Base-by-base conservation (phyloP, 176 grass and related monocot species). In the Bonia amplexicaulis region DNA sequence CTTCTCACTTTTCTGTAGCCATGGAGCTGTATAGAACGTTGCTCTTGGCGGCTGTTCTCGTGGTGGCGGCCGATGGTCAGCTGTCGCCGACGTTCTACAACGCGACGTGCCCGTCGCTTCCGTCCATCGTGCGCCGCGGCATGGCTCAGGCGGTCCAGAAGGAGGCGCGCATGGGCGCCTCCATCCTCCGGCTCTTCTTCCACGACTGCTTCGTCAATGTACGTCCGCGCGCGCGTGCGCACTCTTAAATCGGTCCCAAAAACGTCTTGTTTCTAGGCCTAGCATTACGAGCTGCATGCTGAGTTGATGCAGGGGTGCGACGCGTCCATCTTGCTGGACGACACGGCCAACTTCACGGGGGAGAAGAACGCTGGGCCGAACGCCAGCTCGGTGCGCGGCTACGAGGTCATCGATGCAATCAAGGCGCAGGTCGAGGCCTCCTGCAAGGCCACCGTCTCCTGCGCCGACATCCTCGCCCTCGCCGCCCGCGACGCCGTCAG, bases 191-290 rank as follows among this genome's bases (percentile, higher is more conserved):
- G 46, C 85, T 97, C 31, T 85, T 88, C 79, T 97, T 92, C 90
- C 92, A 94, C 80, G 94, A 97, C 80, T 97, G 94, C 82, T 97
- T 97, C 80, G 90, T 92, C 83, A 89, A 93, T 69, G 91, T 93
- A 84, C 45, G 48, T 35, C 1, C 71, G 12, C 22, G 22, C 2
- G 0, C 16, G 35, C 12, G 5, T 27, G 12, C 42, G 12, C 12
- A 0, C 16, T 17, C 12, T 2, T 16, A 10, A 22, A 58, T 9
- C 54, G 54, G 54, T 4, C 54, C 8, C 20, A 10, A 58, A 58
- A 10, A 10, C 9, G 20, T 10, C 20, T 58, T 58, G 54, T 58
- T 58, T 48, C 46, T 48, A 13, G 46, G 46, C 46, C 46, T 48
- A 14, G 46, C 46, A 48, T 48, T 48, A 48, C 46, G 46, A 48